phyloP scores from a whole-genome alignment of 2,329 filamentous ascomycete species.

The Fusarium robinianum region DNA sequence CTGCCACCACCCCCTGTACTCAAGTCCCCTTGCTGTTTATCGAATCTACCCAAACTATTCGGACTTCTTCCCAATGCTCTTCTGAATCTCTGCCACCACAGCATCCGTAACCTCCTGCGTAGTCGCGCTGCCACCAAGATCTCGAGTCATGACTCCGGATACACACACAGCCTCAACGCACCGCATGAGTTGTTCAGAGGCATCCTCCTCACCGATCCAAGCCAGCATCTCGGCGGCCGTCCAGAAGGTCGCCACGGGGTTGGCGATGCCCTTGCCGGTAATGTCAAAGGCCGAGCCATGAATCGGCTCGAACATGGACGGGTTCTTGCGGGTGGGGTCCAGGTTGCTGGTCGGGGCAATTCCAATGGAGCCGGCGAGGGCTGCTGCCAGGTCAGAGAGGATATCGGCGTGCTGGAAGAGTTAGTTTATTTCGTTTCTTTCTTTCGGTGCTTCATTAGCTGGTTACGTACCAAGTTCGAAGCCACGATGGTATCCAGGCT shows the following conservation, averaged over 20 bases:
- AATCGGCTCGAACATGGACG: slow-evolving; percentile 66
- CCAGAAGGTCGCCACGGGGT: slow-evolving; percentile 64
- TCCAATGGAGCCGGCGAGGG: slow-evolving; percentile 71
- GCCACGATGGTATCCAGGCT: slow-evolving; percentile 66
- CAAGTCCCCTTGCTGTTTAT: not conserved
- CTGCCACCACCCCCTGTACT: no score
- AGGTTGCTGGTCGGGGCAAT: slow-evolving; percentile 73
- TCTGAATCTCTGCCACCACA: slow-evolving; percentile 35
- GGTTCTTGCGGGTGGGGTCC: slow-evolving; percentile 59
- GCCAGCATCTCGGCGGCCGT: slow-evolving; percentile 61
- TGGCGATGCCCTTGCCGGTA: slow-evolving; percentile 59
- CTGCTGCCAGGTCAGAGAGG: slow-evolving; percentile 71
- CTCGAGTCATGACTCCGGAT: slow-evolving; percentile 55
- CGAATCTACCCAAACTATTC: no score
- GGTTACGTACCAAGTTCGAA: slow-evolving; percentile 54
- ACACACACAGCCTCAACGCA: slow-evolving; percentile 58
- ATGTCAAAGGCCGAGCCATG: slow-evolving; percentile 64
- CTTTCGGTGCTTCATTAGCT: slow-evolving; percentile 22
- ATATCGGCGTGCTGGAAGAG: slow-evolving; percentile 59
- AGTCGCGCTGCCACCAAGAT: slow-evolving; percentile 55
- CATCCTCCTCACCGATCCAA: slow-evolving; percentile 60
- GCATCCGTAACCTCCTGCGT: slow-evolving; percentile 44
- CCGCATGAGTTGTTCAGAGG: slow-evolving; percentile 53
- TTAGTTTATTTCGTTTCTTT: not conserved
- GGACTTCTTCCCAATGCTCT: slow-evolving; percentile 19